phyloP scores from a whole-genome alignment of 768 basidiomycete species.

The Lactarius quietus region DNA sequence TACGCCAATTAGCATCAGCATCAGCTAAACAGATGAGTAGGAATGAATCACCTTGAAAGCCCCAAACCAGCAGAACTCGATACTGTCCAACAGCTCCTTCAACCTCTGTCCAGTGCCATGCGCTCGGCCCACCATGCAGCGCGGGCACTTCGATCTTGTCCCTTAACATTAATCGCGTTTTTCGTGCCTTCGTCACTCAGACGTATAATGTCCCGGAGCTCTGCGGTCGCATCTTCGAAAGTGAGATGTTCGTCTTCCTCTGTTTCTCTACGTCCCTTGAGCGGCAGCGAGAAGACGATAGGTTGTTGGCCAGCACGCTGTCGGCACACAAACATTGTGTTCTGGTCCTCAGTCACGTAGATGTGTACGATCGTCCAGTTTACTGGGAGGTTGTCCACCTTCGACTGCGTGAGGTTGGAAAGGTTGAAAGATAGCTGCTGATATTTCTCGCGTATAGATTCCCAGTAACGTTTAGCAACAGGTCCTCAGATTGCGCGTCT shows the following conservation, averaged over 20 bases:
- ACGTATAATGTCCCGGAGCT: conserved; percentile 77
- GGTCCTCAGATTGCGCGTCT: conserved; percentile 32
- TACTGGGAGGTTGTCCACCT: conserved; percentile 50
- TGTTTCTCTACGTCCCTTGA: conserved; percentile 76
- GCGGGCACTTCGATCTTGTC: conserved; percentile 60
- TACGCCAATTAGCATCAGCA: conserved; percentile 29
- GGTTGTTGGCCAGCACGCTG: conserved; percentile 60
- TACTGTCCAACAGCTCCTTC: conserved; percentile 68
- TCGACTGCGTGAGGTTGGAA: conserved; percentile 40
- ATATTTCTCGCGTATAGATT: conserved; percentile 52
- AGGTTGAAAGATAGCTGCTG: conserved; percentile 42
- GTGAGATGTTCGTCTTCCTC: conserved; percentile 70
- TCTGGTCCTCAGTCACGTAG: conserved; percentile 77
- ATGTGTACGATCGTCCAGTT: conserved; percentile 87
- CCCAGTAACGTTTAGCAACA: conserved; percentile 59
- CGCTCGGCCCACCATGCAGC: conserved; percentile 87
- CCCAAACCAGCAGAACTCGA: conserved; percentile 97
- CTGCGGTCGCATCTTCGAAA: conserved; percentile 66
- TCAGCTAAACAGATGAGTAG: background rate
- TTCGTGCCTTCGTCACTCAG: conserved; percentile 74
- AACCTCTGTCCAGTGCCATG: conserved; percentile 71
- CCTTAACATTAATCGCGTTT: conserved; percentile 65
- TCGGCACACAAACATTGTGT: conserved; percentile 78
- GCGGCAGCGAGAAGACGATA: conserved; percentile 83
- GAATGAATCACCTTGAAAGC: conserved; percentile 79